Evolutionary conservation across 2,329 filamentous ascomycete species (phyloP), one percentile per base, ranked within the genome.

Genomic region (Microascus cirrosus): DNA sequence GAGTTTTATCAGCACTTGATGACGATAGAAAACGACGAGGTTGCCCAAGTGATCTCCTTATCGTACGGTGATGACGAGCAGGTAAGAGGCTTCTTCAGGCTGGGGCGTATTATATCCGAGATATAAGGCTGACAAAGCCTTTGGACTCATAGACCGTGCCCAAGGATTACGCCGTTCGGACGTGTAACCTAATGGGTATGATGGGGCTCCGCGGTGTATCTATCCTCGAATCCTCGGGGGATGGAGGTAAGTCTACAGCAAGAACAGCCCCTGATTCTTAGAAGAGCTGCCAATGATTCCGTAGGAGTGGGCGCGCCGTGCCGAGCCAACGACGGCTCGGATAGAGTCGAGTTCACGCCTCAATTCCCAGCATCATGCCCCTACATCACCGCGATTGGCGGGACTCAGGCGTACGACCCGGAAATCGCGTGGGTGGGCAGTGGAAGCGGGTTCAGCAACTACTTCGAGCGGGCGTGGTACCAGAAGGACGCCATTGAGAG

Each of bases 11-110:
- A 81, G 58, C 80, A 81, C 66, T 69, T 87, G 2, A 67, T 70
- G 48, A 74, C 81, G 52, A 18, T 56, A 1, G 69, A 75, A 8
- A 74, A 80, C 54, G 65, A 71, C 2, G 67, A 78, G 20, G 70
- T 87, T 1, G 84, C 85, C 0, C 76, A 81, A 2, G 78, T 85
- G 20, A 76, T 89, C 56, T 78, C 77, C 36, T 83, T 81, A 12
- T 87, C 83, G 0, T 89, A 89, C 63, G 84, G 81, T n/a, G 85
- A 88, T 61, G 74, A 83, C 50, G 85, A 88, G 68, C 82, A 82
- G 61, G 57, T 58, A 59, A 61, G 32, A 12, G 25, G 34, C n/a
- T 36, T 11, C 24, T 39, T 13, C 28, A 32, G 36, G 13, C 36
- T 13, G 20, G 6, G 11, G 20, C 11, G 20, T 50, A 4, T 22